Evolutionary conservation across 176 grass and related monocot genomes (phyloP), one percentile per base, ranked within the genome.

Genomic region (Guadua angustifolia): DNA sequence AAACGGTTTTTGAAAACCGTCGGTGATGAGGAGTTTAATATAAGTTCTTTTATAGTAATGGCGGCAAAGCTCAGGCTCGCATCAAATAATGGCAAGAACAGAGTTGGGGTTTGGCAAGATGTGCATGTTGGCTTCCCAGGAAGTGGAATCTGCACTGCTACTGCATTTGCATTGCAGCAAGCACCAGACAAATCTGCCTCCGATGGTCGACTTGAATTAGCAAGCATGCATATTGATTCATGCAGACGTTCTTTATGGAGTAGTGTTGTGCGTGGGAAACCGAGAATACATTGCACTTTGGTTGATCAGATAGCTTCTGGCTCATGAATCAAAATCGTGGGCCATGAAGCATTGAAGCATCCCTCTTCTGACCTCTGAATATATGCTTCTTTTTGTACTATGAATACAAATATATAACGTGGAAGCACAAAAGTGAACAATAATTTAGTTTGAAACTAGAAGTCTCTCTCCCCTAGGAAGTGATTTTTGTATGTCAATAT

Each of bases 191-290:
- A 78, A 78, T 46, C 75, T 46, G 57, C 22, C 3, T 63, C 57
- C 13, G 24, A 63, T 63, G 75, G 15, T 19, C 45, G 75, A 17
- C 39, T 78, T 77, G 2, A 43, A 43, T 43, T 21, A 25, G 52
- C 53, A 38, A 21, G 47, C 4, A 36, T 19, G 26, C 17, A 5
- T 39, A 26, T 61, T 61, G n/a, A 45, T 78, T 77, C n/a, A 45
- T 16, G 56, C 39, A 29, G 75, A 78, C 75, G 19, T 78, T 62
- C 57, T 78, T 45, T 29, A 62, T 19, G 40, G 40, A 8, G 40
- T 8, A 7, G 40, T 42, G 24, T 6, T 16, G 56, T 45, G 22
- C 75, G 75, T 62, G n/a, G 39, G 75, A 9, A 62, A 60, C 39
- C 2, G 75, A 57, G 56, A 62, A 61, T 18, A 4, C 25, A 9